Evolutionary conservation across 2,329 filamentous ascomycete genomes (phyloP), one percentile per base, ranked within the genome.

Genomic region (Paecilomyces variotii): DNA sequence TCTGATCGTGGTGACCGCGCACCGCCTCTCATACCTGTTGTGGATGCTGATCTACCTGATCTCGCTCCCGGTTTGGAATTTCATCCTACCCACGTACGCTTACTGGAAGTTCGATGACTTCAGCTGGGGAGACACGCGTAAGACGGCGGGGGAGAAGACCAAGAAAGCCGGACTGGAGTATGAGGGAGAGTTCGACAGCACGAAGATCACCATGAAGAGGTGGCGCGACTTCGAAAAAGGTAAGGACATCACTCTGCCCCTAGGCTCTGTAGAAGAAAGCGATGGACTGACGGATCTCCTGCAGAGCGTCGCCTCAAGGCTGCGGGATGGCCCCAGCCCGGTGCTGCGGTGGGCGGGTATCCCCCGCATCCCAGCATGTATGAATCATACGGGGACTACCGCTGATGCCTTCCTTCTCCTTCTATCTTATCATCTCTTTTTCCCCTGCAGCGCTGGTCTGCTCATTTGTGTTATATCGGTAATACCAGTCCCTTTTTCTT

Each of bases 21-120:
- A 97, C 75, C 90, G 91, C 45, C 87, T 88, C 83, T 88, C 90
- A 0, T 99, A 99, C 70, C 87, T 99, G 50, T 76, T 89, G 51
- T 99, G 94, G 94, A 97, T 99, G 94, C 72, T 94, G 51, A 94
- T 97, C 74, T 99, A 99, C 74, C 84, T 99, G 19, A 57, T 92
- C 53, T 96, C 94, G 0, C 85, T 99, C 1, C 95, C 95, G 0
- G 84, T 99, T 59, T 99, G 94, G 94, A 99, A 99, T 76, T 96
- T 99, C 73, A 82, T 99, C 39, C 85, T 99, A 7, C 94, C 94
- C 0, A 85, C 85, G 6, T 99, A 99, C 72, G 89, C 94, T 2
- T 99, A 93, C 81, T 99, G 94, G 94, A 97, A 99, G 78, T 99
- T 99, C 73, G 94, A 99, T 73, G 94, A 99, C 79, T 99, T 99